phyloP scores from a whole-genome alignment of 2,329 filamentous ascomycete genomes.

The Curvularia sp. region DNA sequence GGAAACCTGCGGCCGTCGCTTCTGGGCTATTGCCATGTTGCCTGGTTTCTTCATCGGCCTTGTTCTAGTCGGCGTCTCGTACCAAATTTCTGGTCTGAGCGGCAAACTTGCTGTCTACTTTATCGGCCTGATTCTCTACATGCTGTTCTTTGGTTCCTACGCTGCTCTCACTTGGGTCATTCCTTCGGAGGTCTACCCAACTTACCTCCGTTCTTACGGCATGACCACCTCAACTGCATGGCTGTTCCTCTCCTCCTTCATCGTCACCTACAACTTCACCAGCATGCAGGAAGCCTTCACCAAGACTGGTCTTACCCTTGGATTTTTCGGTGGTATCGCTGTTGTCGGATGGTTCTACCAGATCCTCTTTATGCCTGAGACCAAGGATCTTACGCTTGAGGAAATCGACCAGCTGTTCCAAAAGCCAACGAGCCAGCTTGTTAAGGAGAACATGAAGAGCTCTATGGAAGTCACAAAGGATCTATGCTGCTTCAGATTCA shows the following conservation, averaged over 20 bases:
- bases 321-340: constrained; percentile 78
- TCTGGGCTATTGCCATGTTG: constrained; percentile 76
- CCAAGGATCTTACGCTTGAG: constrained; percentile 71
- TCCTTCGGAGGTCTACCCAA: constrained; percentile 74
- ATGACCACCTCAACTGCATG: constrained; percentile 74
- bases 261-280: constrained; percentile 78
- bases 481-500: constrained; percentile 53
- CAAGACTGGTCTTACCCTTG: constrained; percentile 68
- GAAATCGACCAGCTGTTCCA: constrained; percentile 74
- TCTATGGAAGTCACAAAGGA: constrained; percentile 56
- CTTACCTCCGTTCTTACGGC: constrained; percentile 74
- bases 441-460: constrained; percentile 55
- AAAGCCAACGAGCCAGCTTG: constrained; percentile 67
- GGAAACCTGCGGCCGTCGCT: constrained; percentile 74
- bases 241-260: constrained; percentile 73
- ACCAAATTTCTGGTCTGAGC: constrained; percentile 60
- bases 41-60: constrained; percentile 75
- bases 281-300: constrained; percentile 73
- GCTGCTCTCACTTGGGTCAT: constrained; percentile 47
- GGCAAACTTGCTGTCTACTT: constrained; percentile 67
- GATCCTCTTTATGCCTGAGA: constrained; percentile 77
- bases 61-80: constrained; percentile 69
- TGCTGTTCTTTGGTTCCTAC: constrained; percentile 49
- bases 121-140: constrained; percentile 63
- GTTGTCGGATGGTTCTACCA: constrained; percentile 75